Evolutionary conservation across 495 filamentous ascomycete species (phyloP).

Genomic region (Astrocystis sublimbata): DNA sequence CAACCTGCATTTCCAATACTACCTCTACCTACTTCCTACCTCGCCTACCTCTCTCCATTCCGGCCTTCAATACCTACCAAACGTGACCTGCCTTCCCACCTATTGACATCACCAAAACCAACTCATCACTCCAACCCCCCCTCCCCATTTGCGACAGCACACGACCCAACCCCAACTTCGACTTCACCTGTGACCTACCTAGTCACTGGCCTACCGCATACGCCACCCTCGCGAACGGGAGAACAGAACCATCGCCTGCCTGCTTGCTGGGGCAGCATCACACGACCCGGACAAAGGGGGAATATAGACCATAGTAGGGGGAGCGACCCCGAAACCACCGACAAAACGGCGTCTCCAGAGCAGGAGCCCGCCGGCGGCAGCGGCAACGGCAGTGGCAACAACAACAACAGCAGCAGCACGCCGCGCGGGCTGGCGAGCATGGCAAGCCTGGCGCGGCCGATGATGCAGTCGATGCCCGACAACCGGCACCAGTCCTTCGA

Average conservation of each 20-base stretch:
- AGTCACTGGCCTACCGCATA: neutral
- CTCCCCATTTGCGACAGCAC: neutral
- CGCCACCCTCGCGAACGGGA: neutral
- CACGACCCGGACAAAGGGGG: constrained; percentile 16
- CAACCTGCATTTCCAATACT: constrained; percentile 8
- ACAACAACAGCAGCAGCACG: constrained; percentile 18
- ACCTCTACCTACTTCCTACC: too few species aligned
- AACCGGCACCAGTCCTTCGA: constrained; percentile 92
- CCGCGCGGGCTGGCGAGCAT: constrained; percentile 31
- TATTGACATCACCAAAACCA: constrained; percentile 3
- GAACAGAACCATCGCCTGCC: neutral
- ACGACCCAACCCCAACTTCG: too few species aligned
- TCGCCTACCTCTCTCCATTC: too few species aligned
- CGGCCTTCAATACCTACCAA: neutral
- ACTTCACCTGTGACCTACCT: neutral
- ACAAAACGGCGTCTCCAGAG: constrained; percentile 40
- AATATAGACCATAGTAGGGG: neutral
- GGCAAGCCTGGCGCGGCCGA: constrained; percentile 52
- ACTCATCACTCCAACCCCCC: neutral
- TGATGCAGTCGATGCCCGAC: constrained; percentile 80
- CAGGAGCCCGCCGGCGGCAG: constrained; percentile 25
- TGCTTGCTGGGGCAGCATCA: constrained; percentile 8
- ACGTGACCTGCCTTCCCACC: too few species aligned
- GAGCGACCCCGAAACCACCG: constrained; percentile 36
- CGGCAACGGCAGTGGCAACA: neutral